Evolutionary conservation across 441 rosid genomes (phyloP).

Genomic region (Breynia disticha): DNA sequence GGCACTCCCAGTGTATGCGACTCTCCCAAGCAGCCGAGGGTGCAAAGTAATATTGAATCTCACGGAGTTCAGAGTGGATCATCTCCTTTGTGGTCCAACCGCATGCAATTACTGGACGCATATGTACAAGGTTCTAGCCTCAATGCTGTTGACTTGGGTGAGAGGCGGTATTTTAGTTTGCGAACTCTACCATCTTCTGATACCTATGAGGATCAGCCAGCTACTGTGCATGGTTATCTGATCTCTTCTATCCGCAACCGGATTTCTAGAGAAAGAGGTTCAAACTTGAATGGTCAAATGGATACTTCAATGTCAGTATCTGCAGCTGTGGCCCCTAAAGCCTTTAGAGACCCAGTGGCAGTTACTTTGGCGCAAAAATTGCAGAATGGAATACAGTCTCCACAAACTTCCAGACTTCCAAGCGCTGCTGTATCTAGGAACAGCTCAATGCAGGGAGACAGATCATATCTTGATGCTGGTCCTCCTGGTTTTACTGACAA

Average conservation of each 20-base stretch:
- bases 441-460: conserved; percentile 40
- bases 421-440: conserved; percentile 46
- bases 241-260: conserved; percentile 43
- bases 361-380: conserved; percentile 46
- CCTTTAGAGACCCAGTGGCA: conserved; percentile 43
- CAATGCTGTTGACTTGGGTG: conserved; percentile 35
- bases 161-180: conserved; percentile 58
- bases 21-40: conserved; percentile 48
- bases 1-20: conserved; percentile 38
- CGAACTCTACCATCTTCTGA: conserved; percentile 52
- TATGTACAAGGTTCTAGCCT: conserved; percentile 40
- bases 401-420: conserved; percentile 54
- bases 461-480: conserved; percentile 34
- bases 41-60: conserved; percentile 45
- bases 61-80: conserved; percentile 57
- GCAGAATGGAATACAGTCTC: conserved; percentile 49
- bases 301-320: conserved; percentile 43
- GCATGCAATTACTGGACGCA: conserved; percentile 41
- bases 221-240: conserved; percentile 75
- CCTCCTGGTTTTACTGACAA: conserved; percentile 37
- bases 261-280: conserved; percentile 47
- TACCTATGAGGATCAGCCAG: conserved; percentile 65
- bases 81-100: conserved; percentile 46
- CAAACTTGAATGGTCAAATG: conserved; percentile 44
- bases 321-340: conserved; percentile 35